Evolutionary conservation across 345 rosid genomes (phyloP).

Genomic region (Hibiscus trionum): DNA sequence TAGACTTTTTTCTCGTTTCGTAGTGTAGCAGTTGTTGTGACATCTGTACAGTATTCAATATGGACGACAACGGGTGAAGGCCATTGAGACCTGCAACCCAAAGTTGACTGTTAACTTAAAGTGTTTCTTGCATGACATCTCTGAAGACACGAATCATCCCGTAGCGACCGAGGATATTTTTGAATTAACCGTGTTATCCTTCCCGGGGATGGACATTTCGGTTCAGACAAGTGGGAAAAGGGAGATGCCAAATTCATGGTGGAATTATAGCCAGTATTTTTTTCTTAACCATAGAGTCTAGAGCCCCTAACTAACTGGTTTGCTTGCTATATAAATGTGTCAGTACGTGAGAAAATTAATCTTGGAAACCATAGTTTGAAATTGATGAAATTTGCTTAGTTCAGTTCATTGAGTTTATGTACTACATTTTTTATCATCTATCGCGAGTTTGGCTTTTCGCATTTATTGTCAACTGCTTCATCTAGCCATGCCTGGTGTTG

Average conservation of each 20-base stretch:
- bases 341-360: background rate
- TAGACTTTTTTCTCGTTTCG: background rate
- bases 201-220: background rate
- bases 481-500: too few relatives aligned
- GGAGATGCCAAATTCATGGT: background rate
- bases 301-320: background rate
- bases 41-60: conserved; percentile 9
- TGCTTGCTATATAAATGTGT: background rate
- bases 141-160: background rate
- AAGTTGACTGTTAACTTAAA: background rate
- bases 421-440: background rate
- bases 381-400: background rate
- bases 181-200: background rate
- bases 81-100: conserved; percentile 3
- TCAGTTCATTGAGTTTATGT: background rate
- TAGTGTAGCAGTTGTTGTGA: conserved; percentile 9
- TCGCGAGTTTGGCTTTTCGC: background rate
- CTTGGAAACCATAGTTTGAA: background rate
- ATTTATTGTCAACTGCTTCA: background rate
- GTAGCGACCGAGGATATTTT: background rate
- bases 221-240: background rate
- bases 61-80: conserved; percentile 1
- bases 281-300: background rate
- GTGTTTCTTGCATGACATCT: background rate
- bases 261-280: background rate